These are phyloP conservation scores for Boletus pseudopeckii DNA, from an alignment of 768 basidiomycete genomes.

Conservation along the genomic window DNA sequence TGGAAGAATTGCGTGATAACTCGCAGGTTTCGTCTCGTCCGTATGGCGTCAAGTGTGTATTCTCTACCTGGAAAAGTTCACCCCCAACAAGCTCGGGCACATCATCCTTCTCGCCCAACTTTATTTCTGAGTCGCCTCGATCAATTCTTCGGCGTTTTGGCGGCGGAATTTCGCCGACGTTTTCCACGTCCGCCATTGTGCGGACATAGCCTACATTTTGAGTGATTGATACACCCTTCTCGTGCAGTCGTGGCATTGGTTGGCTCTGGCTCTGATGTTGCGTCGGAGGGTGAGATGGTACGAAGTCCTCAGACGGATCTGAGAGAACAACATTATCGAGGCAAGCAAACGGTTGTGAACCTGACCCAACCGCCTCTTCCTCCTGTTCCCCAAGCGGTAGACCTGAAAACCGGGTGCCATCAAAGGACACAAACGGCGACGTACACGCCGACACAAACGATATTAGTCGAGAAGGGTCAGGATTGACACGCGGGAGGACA, in stretches of 20 bases:
- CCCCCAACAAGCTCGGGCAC: background rate
- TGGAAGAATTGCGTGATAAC: background rate
- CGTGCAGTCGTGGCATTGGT: background rate
- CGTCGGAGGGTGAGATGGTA: background rate
- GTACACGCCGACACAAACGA: slow-evolving; percentile 5
- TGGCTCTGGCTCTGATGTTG: background rate
- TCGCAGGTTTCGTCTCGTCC: background rate
- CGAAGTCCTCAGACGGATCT: background rate
- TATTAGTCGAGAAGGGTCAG: background rate
- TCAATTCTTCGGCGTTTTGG: slow-evolving; percentile 19
- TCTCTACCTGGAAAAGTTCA: background rate
- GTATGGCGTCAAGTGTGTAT: background rate
- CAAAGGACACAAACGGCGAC: slow-evolving; percentile 16
- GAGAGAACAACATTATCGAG: slow-evolving; percentile 15
- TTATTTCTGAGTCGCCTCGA: background rate
- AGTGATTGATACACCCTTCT: background rate
- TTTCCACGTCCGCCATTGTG: background rate
- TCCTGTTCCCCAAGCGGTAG: background rate
- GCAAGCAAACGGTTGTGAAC: slow-evolving; percentile 12
- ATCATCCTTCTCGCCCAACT: background rate
- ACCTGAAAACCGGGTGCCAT: background rate
- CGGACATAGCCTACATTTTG: background rate
- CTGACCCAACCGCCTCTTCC: background rate
- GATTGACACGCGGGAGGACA: background rate
- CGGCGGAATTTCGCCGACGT: background rate